Conservation (phyloP, 768 basidiomycete species). For the Lanmaoa pseudosensibilis region DNA sequence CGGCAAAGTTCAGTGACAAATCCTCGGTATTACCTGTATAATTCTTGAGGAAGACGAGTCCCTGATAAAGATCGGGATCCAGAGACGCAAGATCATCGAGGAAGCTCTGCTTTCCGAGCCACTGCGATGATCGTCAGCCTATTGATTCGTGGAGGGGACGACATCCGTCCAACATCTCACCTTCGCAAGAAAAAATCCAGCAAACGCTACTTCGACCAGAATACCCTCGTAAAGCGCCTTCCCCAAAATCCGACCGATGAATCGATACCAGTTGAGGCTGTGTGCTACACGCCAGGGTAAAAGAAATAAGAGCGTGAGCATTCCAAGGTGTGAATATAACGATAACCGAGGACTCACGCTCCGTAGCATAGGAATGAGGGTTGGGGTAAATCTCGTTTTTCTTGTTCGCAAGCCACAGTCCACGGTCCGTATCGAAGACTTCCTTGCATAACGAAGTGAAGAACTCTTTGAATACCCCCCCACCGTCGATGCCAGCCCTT, state of each 20-base stretch:
- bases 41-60: slow-evolving; percentile 90
- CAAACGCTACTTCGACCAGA: slow-evolving; percentile 91
- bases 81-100: slow-evolving; percentile 91
- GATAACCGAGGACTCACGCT: slow-evolving; percentile 50
- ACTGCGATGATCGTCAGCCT: slow-evolving; percentile 44
- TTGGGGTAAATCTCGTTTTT: slow-evolving; percentile 96
- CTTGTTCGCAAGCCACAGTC: slow-evolving; percentile 88
- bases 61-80: slow-evolving; percentile 90
- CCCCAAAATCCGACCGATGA: slow-evolving; percentile 90
- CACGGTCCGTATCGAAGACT: slow-evolving; percentile 92
- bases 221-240: slow-evolving; percentile 98
- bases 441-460: slow-evolving; percentile 91
- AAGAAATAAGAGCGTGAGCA: not conserved
- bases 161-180: slow-evolving; percentile 35
- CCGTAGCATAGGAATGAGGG: slow-evolving; percentile 87
- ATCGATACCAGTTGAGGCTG: slow-evolving; percentile 88
- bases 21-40: slow-evolving; percentile 87
- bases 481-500: slow-evolving; percentile 92
- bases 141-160: not conserved
- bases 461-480: slow-evolving; percentile 98
- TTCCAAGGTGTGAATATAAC: not conserved
- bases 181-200: slow-evolving; percentile 92
- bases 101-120: slow-evolving; percentile 90
- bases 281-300: slow-evolving; percentile 48
- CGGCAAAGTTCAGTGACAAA: slow-evolving; percentile 84